Evolutionary conservation across 495 filamentous ascomycete genomes (phyloP).

Genomic region (Xylaria flabelliformis): DNA sequence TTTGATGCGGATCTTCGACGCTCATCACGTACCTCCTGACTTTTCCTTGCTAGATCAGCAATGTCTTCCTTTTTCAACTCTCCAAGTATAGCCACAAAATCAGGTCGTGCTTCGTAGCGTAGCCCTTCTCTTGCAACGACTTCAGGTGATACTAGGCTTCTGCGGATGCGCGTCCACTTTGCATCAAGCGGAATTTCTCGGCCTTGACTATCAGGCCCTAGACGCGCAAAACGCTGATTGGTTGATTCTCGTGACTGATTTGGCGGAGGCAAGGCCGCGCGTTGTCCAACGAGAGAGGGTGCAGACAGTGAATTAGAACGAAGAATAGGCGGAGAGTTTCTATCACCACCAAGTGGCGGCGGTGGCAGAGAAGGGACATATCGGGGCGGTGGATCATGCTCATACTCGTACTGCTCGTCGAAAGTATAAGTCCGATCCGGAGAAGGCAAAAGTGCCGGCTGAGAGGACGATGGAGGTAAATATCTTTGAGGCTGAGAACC

Average conservation of each 20-base stretch:
- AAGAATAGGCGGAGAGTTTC: constrained; percentile 9
- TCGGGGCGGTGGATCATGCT: constrained; percentile 33
- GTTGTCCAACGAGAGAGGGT: constrained; percentile 30
- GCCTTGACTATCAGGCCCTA: constrained; percentile 59
- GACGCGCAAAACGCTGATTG: constrained; percentile 30
- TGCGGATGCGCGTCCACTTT: constrained; percentile 74
- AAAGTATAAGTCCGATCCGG: constrained; percentile 6
- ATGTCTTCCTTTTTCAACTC: constrained; percentile 67
- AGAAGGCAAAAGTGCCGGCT: constrained; percentile 32
- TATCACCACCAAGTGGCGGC: constrained; percentile 15
- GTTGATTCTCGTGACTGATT: constrained; percentile 9
- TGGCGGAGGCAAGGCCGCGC: constrained; percentile 22
- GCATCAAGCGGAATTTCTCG: constrained; percentile 69
- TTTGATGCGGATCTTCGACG: constrained; percentile 26
- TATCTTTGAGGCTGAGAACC: constrained; percentile 20
- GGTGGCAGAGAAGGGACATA: constrained; percentile 40
- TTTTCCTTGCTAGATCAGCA: constrained; percentile 61
- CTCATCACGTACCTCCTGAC: constrained; percentile 60
- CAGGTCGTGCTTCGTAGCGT: constrained; percentile 71
- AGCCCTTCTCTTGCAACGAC: constrained; percentile 68
- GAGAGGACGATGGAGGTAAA: constrained; percentile 39
- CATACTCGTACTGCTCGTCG: constrained; percentile 22
- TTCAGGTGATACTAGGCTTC: constrained; percentile 69
- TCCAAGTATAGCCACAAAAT: constrained; percentile 72
- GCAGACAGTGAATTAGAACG: constrained; percentile 24